phyloP scores from a whole-genome alignment of 352 stramenopile species.

The Pythium sp. region DNA sequence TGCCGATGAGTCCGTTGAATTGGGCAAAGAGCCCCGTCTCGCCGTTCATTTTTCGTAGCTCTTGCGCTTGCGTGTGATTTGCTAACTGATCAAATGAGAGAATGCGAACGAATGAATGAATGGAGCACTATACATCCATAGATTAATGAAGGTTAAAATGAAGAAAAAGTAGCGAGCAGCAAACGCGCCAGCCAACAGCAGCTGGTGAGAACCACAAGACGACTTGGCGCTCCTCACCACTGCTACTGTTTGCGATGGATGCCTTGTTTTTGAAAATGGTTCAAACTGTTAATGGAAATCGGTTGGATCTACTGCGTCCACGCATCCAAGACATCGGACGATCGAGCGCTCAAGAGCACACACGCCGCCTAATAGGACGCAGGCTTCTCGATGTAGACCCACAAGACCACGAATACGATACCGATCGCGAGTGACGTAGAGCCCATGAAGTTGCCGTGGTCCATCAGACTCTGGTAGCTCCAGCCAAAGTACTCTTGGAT shows the following conservation, averaged over 20 bases:
- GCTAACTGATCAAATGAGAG: neutral
- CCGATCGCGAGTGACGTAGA: slow-evolving; percentile 75
- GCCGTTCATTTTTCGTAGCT: neutral
- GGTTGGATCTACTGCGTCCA: neutral
- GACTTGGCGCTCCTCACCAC: neutral
- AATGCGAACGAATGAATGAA: neutral
- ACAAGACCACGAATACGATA: slow-evolving; percentile 82
- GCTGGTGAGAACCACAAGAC: neutral
- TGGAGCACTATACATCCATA: slow-evolving; percentile 22
- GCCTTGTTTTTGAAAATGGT: slow-evolving; percentile 1
- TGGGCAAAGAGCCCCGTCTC: slow-evolving; percentile 32
- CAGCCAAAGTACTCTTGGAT: slow-evolving; percentile 88
- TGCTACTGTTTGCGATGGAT: neutral
- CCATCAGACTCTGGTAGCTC: slow-evolving; percentile 86
- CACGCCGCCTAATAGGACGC: slow-evolving; percentile 16
- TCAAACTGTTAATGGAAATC: neutral
- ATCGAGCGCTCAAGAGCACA: neutral
- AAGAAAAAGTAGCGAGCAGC: slow-evolving; percentile 7
- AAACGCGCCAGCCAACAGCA: neutral
- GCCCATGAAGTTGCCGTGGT: slow-evolving; percentile 87
- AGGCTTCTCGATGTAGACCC: slow-evolving; percentile 80
- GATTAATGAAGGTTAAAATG: slow-evolving; percentile 20
- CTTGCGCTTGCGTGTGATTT: neutral
- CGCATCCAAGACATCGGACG: no score
- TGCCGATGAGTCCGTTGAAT: slow-evolving; percentile 31